These are phyloP conservation scores for Termitomyces eurrhizus DNA, from an alignment of 768 basidiomycete genomes.

Conservation along the genomic window DNA sequence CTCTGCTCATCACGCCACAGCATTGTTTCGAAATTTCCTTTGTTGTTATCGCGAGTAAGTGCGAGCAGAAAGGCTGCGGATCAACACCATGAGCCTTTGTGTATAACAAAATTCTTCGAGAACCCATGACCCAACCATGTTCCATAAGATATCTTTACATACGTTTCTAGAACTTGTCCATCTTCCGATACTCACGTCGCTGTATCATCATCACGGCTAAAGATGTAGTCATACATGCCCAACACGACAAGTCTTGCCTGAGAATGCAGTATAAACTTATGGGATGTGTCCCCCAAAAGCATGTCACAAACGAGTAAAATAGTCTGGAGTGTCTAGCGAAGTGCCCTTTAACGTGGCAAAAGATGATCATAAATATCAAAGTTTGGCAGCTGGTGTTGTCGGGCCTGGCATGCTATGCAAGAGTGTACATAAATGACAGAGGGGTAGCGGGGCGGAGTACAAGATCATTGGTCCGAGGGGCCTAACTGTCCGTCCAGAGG, in stretches of 20 bases:
- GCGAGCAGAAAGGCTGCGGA: slow-evolving; percentile 1
- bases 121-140: slow-evolving; percentile 9
- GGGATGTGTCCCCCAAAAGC: background rate
- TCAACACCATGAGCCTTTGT: slow-evolving; percentile 5
- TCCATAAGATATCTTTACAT: slow-evolving; percentile 10
- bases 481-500: background rate
- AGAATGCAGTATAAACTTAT: slow-evolving; percentile 5
- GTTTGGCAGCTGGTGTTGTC: background rate
- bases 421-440: background rate
- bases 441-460: background rate
- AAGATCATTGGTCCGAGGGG: background rate
- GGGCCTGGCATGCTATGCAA: background rate
- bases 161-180: slow-evolving; percentile 13
- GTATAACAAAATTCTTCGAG: background rate
- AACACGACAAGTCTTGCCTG: slow-evolving; percentile 3
- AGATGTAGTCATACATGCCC: slow-evolving; percentile 3
- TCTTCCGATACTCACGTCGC: slow-evolving; percentile 8
- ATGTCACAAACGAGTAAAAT: background rate
- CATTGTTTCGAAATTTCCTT: background rate
- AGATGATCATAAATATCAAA: background rate
- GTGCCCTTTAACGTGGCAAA: slow-evolving; percentile 8
- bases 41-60: background rate
- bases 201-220: slow-evolving; percentile 10
- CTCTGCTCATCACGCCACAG: slow-evolving; percentile 8
- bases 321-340: background rate